phyloP scores from a whole-genome alignment of 2,329 filamentous ascomycete species.

The Pseudogymnoascus sp. region DNA sequence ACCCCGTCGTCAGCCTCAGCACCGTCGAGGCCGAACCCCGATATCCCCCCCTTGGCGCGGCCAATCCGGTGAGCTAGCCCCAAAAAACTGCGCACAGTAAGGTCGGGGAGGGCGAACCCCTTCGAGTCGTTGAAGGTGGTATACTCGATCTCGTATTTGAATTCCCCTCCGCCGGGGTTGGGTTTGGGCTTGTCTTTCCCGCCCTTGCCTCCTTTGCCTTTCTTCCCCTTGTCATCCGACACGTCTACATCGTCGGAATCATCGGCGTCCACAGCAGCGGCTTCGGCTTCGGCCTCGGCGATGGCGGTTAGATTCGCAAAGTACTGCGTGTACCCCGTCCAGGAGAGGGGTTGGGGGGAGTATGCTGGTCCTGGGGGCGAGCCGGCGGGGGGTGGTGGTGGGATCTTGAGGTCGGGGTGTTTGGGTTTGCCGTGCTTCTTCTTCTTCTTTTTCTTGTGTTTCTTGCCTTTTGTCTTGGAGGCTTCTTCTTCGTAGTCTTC shows the following conservation, averaged over 20 bases:
- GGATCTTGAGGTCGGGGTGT: slow-evolving; percentile 55
- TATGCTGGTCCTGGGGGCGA: slow-evolving; percentile 82
- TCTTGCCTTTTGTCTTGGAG: slow-evolving; percentile 28
- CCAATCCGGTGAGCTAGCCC: slow-evolving; percentile 74
- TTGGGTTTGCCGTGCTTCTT: slow-evolving; percentile 45
- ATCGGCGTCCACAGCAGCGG: slow-evolving; percentile 13
- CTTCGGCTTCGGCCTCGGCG: slow-evolving; percentile 57
- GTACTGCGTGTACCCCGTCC: slow-evolving; percentile 79
- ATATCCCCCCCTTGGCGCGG: slow-evolving; percentile 30
- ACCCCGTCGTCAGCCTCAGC: no score
- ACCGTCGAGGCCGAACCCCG: background rate
- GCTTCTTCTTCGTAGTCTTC: slow-evolving; percentile 22
- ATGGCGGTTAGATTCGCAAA: slow-evolving; percentile 88
- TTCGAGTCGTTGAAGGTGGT: slow-evolving; percentile 65
- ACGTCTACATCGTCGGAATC: slow-evolving; percentile 15
- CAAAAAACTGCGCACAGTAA: slow-evolving; percentile 77
- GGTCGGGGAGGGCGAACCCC: slow-evolving; percentile 65
- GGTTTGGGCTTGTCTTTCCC: slow-evolving; percentile 44
- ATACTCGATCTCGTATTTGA: slow-evolving; percentile 78
- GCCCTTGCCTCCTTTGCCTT: slow-evolving; percentile 18
- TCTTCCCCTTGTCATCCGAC: slow-evolving; percentile 24
- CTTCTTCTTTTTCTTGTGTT: slow-evolving; percentile 35
- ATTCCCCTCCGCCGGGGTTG: slow-evolving; percentile 46
- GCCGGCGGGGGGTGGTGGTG: slow-evolving; percentile 62
- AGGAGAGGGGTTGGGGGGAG: slow-evolving; percentile 70